Evolutionary conservation across 805 yeast genomes (phyloP).

Genomic region (Lachancea dasiensis): DNA sequence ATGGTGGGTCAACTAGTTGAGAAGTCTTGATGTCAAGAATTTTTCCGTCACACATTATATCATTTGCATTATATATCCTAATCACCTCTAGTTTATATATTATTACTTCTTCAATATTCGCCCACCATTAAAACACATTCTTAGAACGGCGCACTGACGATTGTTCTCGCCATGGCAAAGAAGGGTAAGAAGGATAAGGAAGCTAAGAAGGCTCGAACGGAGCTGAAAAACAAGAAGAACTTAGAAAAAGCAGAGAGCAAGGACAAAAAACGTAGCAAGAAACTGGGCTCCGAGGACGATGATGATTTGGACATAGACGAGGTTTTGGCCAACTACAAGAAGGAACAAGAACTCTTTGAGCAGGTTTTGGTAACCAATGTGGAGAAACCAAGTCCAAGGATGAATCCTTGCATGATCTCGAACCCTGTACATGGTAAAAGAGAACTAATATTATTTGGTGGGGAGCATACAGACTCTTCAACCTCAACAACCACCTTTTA

Average conservation of each 20-base stretch:
- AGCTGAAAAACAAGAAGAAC: conserved; percentile 75
- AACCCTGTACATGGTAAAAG: conserved; percentile 68
- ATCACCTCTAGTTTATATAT: too few relatives aligned
- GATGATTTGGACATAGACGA: conserved; percentile 86
- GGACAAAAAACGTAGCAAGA: conserved; percentile 67
- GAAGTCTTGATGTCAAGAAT: too few relatives aligned
- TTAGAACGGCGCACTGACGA: too few relatives aligned
- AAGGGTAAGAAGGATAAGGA: conserved; percentile 81
- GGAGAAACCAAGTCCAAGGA: conserved; percentile 58
- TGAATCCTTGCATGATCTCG: conserved; percentile 70
- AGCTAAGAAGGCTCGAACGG: conserved; percentile 83
- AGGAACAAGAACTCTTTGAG: conserved; percentile 73
- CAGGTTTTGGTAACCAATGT: conserved; percentile 58
- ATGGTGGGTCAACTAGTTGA: conserved; percentile 37
- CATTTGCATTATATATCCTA: too few relatives aligned
- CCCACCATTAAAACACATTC: too few relatives aligned
- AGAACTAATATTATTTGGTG: conserved; percentile 85
- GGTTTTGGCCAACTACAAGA: conserved; percentile 67
- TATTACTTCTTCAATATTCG: not conserved
- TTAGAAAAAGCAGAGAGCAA: conserved; percentile 67
- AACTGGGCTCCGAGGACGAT: conserved; percentile 61
- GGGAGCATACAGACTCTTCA: conserved; percentile 55
- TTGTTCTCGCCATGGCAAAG: conserved; percentile 87
- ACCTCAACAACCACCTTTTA: conserved; percentile 57
- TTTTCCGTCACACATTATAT: too few relatives aligned